phyloP scores from a whole-genome alignment of 2,329 filamentous ascomycete species.

The Stagonosporopsis cucurbitacearum region DNA sequence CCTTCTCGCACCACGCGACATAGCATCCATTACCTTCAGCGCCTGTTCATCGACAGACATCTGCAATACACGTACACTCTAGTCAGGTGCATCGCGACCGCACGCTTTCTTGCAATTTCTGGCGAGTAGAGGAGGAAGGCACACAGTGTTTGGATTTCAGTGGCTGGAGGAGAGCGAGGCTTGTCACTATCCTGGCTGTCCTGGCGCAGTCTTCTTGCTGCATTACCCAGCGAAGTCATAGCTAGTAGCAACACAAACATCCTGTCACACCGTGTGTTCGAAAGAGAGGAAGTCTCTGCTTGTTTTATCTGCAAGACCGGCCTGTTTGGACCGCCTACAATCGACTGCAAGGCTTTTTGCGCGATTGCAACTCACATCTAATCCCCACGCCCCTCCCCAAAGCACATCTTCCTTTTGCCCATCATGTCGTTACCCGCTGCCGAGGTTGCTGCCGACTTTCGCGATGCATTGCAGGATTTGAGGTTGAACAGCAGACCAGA shows the following conservation, averaged over 20 bases:
- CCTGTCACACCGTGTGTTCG: constrained; percentile 49
- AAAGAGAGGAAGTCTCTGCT: constrained; percentile 52
- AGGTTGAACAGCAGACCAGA: constrained; percentile 90
- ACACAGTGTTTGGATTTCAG: constrained; percentile 40
- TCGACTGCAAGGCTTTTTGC: constrained; percentile 34
- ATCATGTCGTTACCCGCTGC: constrained; percentile 73
- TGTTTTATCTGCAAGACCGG: constrained; percentile 42
- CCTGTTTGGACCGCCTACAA: constrained; percentile 34
- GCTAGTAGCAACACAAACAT: constrained; percentile 58
- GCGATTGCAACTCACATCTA: constrained; percentile 35
- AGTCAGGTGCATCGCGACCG: constrained; percentile 22
- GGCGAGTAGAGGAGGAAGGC: constrained; percentile 41
- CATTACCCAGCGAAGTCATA: constrained; percentile 48
- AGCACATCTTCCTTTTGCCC: constrained; percentile 44
- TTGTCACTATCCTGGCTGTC: constrained; percentile 43
- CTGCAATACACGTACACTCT: constrained; percentile 16
- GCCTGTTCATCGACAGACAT: constrained; percentile 8
- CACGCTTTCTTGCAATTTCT: constrained; percentile 28
- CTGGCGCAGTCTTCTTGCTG: constrained; percentile 42
- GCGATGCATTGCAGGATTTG: constrained; percentile 88
- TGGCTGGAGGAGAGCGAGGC: constrained; percentile 43
- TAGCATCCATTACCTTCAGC: constrained; percentile 8
- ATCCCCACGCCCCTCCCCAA: constrained; percentile 28
- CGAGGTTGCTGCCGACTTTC: constrained; percentile 94
- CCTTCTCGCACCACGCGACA: constrained; percentile 7